These are phyloP conservation scores for Speleostelium caveatum DNA, from an alignment of 78 protist genomes.

Conservation along the genomic window DNA sequence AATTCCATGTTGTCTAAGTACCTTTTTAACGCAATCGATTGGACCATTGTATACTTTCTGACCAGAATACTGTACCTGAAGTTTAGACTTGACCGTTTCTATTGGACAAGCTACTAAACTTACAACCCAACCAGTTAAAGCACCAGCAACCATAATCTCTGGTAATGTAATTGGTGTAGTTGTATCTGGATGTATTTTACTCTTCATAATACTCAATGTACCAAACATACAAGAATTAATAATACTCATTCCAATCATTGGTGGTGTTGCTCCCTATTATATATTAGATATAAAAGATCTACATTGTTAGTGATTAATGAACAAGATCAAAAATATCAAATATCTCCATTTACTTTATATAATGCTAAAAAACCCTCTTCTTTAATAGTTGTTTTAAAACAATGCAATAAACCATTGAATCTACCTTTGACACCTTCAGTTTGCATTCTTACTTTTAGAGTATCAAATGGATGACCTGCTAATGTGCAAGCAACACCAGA, in stretches of 20 bases:
- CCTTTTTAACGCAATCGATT: conserved; percentile 66
- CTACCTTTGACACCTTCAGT: conserved; percentile 70
- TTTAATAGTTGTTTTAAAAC: conserved; percentile 61
- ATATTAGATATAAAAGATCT: background rate
- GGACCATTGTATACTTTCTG: conserved; percentile 65
- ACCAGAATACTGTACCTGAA: conserved; percentile 73
- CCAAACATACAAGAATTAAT: conserved; percentile 81
- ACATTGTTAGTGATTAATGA: background rate
- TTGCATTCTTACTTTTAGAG: conserved; percentile 64
- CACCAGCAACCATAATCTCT: conserved; percentile 66
- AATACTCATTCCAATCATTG: conserved; percentile 64
- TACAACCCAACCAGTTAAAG: conserved; percentile 68
- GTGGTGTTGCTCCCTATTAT: conserved; percentile 68
- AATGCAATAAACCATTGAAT: conserved; percentile 58
- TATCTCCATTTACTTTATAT: conserved; percentile 37
- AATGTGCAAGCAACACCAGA: conserved; percentile 71
- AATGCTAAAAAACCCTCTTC: conserved; percentile 71
- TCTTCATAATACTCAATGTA: conserved; percentile 30
- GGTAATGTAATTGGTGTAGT: conserved; percentile 41
- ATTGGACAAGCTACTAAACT: conserved; percentile 76
- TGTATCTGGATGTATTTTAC: conserved; percentile 38
- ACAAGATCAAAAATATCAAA: background rate
- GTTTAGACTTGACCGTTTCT: conserved; percentile 62
- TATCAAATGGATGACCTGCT: conserved; percentile 81
- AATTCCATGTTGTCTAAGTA: conserved; percentile 26